These are phyloP conservation scores for Auricularia sp. DNA, from an alignment of 768 basidiomycete genomes.

Conservation along the genomic window DNA sequence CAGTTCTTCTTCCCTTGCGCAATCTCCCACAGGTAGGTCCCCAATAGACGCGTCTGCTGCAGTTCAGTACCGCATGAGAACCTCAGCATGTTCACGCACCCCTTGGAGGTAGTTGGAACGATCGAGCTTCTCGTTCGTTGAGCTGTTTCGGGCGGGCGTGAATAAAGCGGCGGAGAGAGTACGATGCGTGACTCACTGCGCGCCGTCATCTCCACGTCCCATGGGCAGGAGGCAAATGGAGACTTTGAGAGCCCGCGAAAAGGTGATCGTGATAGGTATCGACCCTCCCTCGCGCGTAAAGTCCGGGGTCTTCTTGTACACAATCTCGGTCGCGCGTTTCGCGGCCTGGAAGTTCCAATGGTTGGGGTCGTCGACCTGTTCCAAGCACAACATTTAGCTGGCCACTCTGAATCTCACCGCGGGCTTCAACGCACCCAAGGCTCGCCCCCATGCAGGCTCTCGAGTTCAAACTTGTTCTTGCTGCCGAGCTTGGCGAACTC, in stretches of 20 bases:
- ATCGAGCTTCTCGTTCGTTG: constrained; percentile 93
- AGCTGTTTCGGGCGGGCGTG: constrained; percentile 31
- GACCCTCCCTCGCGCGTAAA: constrained; percentile 88
- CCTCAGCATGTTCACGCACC: constrained; percentile 23
- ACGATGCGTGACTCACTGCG: constrained; percentile 49
- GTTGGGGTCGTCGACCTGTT: constrained; percentile 50
- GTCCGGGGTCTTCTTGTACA: constrained; percentile 71
- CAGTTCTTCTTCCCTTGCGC: constrained; percentile 17
- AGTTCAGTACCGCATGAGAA: constrained; percentile 21
- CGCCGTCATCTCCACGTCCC: constrained; percentile 91
- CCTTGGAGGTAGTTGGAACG: constrained; percentile 79
- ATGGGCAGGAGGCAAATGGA: constrained; percentile 87
- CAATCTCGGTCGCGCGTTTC: constrained; percentile 66
- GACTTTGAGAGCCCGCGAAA: constrained; percentile 77
- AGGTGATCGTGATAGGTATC: constrained; percentile 88
- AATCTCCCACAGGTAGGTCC: constrained; percentile 73
- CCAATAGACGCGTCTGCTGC: constrained; percentile 51
- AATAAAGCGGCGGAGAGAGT: neutral
- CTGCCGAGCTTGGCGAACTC: constrained; percentile 80
- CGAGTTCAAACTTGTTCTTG: constrained; percentile 71
- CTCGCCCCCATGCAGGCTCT: constrained; percentile 70
- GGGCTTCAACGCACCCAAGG: constrained; percentile 45
- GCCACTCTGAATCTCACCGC: too few species aligned
- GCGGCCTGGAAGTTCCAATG: constrained; percentile 95
- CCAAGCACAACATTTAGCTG: too few species aligned